Evolutionary conservation across 352 stramenopile genomes (phyloP).

Genomic region (Globisporangium paddicum): DNA sequence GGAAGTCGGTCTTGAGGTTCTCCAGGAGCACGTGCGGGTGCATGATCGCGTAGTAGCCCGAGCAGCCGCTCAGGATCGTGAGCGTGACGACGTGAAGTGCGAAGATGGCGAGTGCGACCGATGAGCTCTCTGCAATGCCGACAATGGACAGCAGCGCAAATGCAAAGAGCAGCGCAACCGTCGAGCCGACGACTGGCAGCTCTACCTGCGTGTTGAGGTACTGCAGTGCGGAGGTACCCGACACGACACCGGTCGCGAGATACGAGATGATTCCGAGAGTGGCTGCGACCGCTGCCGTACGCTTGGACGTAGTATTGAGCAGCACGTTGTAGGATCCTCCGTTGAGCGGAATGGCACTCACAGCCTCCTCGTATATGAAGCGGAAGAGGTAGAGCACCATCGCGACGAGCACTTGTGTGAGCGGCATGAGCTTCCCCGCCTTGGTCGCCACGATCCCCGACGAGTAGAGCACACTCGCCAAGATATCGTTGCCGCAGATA

Average conservation of each 20-base stretch:
- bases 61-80: constrained; percentile 58
- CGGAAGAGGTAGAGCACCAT: constrained; percentile 65
- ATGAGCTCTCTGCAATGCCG: constrained; percentile 85
- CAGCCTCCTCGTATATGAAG: constrained; percentile 90
- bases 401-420: constrained; percentile 79
- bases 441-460: constrained; percentile 61
- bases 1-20: constrained; percentile 71
- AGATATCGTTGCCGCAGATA: constrained; percentile 92
- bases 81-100: constrained; percentile 76
- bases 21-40: constrained; percentile 44
- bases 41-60: constrained; percentile 57
- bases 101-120: constrained; percentile 84
- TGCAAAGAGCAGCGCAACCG: constrained; percentile 62
- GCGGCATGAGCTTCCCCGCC: constrained; percentile 81
- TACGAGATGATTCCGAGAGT: constrained; percentile 91
- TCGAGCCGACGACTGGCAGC: constrained; percentile 34
- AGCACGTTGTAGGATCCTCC: constrained; percentile 91
- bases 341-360: constrained; percentile 88
- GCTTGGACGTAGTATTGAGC: constrained; percentile 90
- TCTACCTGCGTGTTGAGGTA: constrained; percentile 59
- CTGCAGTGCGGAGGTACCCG: constrained; percentile 48
- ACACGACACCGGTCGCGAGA: constrained; percentile 82
- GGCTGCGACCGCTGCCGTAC: constrained; percentile 82
- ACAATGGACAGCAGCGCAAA: constrained; percentile 82
- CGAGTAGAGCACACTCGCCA: constrained; percentile 86